Conservation (phyloP, 1,139 yeast species). For the Wickerhamiella pararugosa region DNA sequence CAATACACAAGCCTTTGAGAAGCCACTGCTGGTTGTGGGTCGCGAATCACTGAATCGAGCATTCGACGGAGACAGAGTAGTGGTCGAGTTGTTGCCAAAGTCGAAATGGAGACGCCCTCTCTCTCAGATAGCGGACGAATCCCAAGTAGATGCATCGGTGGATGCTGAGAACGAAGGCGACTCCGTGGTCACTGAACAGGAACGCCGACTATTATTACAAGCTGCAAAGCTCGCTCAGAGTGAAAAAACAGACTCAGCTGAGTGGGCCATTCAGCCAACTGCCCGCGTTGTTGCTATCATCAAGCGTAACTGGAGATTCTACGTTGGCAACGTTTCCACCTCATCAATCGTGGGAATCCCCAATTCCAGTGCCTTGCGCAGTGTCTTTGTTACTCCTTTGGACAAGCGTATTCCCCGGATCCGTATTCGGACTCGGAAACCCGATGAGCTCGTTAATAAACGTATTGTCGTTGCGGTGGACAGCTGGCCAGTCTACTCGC, state of each 20-base stretch:
- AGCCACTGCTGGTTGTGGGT: slow-evolving; percentile 72
- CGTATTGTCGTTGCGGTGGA: slow-evolving; percentile 88
- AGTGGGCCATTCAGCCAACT: slow-evolving; percentile 57
- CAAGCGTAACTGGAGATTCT: slow-evolving; percentile 89
- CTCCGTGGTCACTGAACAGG: slow-evolving; percentile 51
- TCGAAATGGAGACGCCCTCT: slow-evolving; percentile 83
- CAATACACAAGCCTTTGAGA: slow-evolving; percentile 54
- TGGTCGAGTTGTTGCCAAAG: slow-evolving; percentile 77
- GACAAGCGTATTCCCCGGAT: slow-evolving; percentile 80
- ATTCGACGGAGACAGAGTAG: slow-evolving; percentile 82
- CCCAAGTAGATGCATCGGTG: slow-evolving; percentile 39
- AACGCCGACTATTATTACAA: slow-evolving; percentile 57
- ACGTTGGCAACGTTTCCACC: slow-evolving; percentile 88
- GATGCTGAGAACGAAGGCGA: slow-evolving; percentile 30
- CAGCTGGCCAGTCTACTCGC: slow-evolving; percentile 75
- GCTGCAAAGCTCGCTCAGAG: slow-evolving; percentile 56
- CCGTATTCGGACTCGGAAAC: slow-evolving; percentile 75
- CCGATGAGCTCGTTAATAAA: slow-evolving; percentile 65
- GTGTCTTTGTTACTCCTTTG: slow-evolving; percentile 76
- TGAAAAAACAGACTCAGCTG: slow-evolving; percentile 17
- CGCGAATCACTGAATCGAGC: slow-evolving; percentile 77
- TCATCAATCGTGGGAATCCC: slow-evolving; percentile 22
- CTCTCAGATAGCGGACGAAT: slow-evolving; percentile 63
- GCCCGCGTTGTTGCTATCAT: slow-evolving; percentile 81
- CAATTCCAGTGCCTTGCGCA: slow-evolving; percentile 38